Percentiles rank a stretch among this genome's conserved stretches.
These are phyloP conservation scores for Aristolochia californica DNA, from an alignment of 164 flowering plant species.

Conservation along the genomic window DNA sequence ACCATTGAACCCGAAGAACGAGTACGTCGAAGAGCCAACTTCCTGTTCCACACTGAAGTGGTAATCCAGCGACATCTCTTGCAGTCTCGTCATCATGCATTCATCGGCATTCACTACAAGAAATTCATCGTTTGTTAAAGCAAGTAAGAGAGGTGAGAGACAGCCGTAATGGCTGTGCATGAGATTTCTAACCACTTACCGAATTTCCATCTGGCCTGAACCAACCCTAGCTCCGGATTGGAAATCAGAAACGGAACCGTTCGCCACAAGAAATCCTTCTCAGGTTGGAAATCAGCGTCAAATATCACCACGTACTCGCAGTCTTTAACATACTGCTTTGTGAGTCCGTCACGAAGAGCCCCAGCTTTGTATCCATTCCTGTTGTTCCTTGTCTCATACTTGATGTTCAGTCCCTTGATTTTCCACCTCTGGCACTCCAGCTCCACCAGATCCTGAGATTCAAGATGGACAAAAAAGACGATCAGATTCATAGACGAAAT, in stretches of 20 bases:
- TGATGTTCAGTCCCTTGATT: constrained; percentile 39
- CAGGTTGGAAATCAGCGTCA: constrained; percentile 71
- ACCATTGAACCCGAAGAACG: constrained; percentile 77
- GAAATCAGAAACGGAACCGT: constrained; percentile 45
- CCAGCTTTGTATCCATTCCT: constrained; percentile 64
- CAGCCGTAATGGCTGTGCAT: no score
- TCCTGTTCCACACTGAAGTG: constrained; percentile 71
- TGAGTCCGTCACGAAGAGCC: constrained; percentile 47
- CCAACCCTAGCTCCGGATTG: constrained; percentile 47
- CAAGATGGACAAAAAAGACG: not conserved
- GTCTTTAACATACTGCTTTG: constrained; percentile 35
- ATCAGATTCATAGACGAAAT: not conserved
- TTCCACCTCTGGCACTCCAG: constrained; percentile 50
- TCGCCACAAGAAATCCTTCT: constrained; percentile 38
- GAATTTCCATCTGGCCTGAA: constrained; percentile 68
- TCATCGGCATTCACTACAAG: constrained; percentile 49
- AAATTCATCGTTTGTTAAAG: not conserved
- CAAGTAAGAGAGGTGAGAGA: not conserved
- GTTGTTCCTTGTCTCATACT: constrained; percentile 43
- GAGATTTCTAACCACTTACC: constrained; percentile 18
- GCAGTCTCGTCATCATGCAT: constrained; percentile 58
- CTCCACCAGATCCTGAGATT: constrained; percentile 45
- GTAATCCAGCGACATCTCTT: constrained; percentile 65
- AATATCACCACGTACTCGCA: constrained; percentile 55
- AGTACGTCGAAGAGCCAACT: constrained; percentile 60